Evolutionary conservation across 495 filamentous ascomycete genomes (phyloP).

Genomic region (Lichina pygmaea): DNA sequence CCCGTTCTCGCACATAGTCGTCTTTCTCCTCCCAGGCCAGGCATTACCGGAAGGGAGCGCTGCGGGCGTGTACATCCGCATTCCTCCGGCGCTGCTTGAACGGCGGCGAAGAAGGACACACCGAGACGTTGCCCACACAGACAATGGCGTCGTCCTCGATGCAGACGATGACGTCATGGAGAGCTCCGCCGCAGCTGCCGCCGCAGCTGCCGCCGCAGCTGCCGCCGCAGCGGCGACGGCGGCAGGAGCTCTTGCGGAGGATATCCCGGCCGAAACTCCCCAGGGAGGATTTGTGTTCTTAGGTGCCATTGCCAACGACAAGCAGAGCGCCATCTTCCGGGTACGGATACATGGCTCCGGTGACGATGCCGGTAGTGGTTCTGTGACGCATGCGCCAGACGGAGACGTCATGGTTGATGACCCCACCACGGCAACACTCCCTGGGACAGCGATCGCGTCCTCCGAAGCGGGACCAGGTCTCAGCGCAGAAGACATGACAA

Average conservation of each 20-base stretch:
- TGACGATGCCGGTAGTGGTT: conserved; percentile 8
- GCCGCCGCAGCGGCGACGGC: too few species aligned
- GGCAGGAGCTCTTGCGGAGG: too few species aligned
- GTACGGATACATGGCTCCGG: conserved; percentile 9
- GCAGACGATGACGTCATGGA: conserved; percentile 5
- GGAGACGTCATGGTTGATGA: conserved; percentile 21
- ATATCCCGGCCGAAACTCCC: too few species aligned
- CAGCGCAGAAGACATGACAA: conserved; percentile 9
- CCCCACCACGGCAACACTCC: conserved; percentile 8
- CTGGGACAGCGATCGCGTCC: not conserved
- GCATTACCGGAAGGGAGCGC: conserved; percentile 47
- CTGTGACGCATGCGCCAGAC: conserved; percentile 7
- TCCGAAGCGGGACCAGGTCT: conserved; percentile 1
- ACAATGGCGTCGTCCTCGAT: not conserved
- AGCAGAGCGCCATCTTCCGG: conserved; percentile 72
- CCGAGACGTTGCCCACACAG: not conserved
- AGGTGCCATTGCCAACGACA: conserved; percentile 66
- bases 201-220: too few species aligned
- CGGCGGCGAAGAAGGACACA: not conserved
- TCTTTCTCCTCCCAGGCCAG: conserved; percentile 69
- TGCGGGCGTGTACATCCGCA: conserved; percentile 68
- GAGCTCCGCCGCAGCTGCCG: not conserved
- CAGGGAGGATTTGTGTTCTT: conserved; percentile 44
- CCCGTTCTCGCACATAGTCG: conserved; percentile 49
- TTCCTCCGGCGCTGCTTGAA: conserved; percentile 13